These are phyloP conservation scores for Thelonectria olida DNA, from an alignment of 2,329 filamentous ascomycete species.

Conservation along the genomic window DNA sequence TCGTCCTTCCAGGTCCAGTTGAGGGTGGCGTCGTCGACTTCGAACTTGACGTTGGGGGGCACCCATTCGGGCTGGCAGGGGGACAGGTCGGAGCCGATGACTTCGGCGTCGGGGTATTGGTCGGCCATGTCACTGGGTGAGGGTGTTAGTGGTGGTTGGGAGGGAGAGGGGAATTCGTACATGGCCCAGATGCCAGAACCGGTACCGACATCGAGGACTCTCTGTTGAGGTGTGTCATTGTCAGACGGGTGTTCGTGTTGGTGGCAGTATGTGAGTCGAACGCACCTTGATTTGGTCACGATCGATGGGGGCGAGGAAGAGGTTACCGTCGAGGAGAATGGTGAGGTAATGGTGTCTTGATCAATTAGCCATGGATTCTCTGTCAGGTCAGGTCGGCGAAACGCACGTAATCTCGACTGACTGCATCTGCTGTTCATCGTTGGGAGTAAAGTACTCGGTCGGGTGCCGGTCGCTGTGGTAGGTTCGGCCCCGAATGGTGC, in stretches of 20 bases:
- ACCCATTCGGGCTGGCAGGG: conserved; percentile 32
- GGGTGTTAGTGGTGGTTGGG: background rate
- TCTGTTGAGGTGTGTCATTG: conserved; percentile 16
- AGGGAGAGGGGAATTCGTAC: background rate
- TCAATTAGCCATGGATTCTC: too few relatives aligned
- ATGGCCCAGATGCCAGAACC: conserved; percentile 33
- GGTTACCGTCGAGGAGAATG: conserved; percentile 30
- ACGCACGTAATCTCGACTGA: conserved; percentile 25
- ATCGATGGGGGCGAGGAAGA: conserved; percentile 33
- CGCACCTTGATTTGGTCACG: conserved; percentile 20
- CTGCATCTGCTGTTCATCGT: conserved; percentile 21
- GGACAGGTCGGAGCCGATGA: conserved; percentile 32
- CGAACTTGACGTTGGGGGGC: conserved; percentile 33
- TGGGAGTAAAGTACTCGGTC: conserved; percentile 26
- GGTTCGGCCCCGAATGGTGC: conserved; percentile 22
- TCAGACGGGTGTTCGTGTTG: background rate
- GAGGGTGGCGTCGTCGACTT: conserved; percentile 31
- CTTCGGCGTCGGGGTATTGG: conserved; percentile 22
- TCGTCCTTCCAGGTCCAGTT: conserved; percentile 27
- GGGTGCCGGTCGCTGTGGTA: conserved; percentile 23
- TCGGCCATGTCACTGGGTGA: conserved; percentile 31
- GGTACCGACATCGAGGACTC: conserved; percentile 37
- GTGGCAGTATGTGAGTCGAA: background rate
- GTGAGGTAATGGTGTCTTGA: conserved; percentile 29
- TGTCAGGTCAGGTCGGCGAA: too few relatives aligned